Evolutionary conservation across 2,329 filamentous ascomycete genomes (phyloP).

Genomic region (Diaporthe velutina): DNA sequence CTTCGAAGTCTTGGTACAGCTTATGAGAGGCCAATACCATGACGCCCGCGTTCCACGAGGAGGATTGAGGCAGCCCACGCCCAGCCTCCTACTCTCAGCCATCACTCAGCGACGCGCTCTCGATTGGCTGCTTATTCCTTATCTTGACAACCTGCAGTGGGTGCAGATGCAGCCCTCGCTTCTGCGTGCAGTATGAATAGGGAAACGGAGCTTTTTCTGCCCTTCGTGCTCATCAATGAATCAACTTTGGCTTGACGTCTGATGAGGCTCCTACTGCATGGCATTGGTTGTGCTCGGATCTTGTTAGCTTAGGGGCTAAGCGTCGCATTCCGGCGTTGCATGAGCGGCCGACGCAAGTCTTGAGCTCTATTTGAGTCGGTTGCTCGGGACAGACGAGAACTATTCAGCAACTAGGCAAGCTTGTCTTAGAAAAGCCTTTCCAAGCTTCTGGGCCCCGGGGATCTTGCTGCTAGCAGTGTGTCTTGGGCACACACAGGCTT

Average conservation of each 20-base stretch:
- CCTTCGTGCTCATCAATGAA: not conserved
- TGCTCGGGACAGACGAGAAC: not conserved
- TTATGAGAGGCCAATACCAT: not conserved
- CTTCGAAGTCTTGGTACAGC: not conserved
- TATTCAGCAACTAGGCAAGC: not conserved
- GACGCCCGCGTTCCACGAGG: not conserved
- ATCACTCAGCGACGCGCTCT: not conserved
- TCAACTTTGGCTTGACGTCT: not conserved
- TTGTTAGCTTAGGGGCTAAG: not conserved
- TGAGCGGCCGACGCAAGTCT: not conserved
- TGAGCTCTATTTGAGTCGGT: not conserved
- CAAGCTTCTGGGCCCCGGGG: not conserved
- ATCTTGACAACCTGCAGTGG: not conserved
- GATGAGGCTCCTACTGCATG: not conserved
- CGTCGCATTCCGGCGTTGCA: not conserved
- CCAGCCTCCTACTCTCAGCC: not conserved
- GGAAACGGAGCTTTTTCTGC: not conserved
- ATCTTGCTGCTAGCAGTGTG: not conserved
- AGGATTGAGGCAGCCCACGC: conserved; percentile 2
- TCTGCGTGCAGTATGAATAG: not conserved
- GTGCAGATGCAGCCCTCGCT: not conserved
- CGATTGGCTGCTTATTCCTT: not conserved
- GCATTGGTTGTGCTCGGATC: not conserved
- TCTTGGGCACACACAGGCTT: not conserved
- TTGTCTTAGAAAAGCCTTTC: conserved; percentile 1